Conservation (phyloP, 805 yeast genomes). For the Lipomyces anomalus region DNA sequence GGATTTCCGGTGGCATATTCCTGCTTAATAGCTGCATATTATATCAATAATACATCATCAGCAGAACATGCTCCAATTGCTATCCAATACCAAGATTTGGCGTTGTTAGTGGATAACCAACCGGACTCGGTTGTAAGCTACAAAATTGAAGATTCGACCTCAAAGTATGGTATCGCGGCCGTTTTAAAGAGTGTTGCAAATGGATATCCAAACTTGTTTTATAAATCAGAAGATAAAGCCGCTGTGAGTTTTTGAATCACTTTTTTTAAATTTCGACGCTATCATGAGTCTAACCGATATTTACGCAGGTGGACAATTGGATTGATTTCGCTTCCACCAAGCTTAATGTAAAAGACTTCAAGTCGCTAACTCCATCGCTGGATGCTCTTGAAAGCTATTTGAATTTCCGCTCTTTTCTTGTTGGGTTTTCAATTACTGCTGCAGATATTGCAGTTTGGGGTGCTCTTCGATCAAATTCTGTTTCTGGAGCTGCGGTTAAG, state of each 20-base stretch:
- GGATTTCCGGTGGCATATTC: slow-evolving; percentile 80
- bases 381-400: slow-evolving; percentile 77
- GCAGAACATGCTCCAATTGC: slow-evolving; percentile 2
- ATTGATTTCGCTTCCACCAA: slow-evolving; percentile 59
- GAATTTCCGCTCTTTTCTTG: slow-evolving; percentile 74
- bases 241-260: slow-evolving; percentile 34
- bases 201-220: slow-evolving; percentile 45
- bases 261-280: too few relatives aligned
- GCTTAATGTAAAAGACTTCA: slow-evolving; percentile 78
- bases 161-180: slow-evolving; percentile 35
- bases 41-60: slow-evolving; percentile 62
- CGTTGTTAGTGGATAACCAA: slow-evolving; percentile 42
- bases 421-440: slow-evolving; percentile 59
- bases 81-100: slow-evolving; percentile 7
- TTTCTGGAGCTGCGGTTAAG: slow-evolving; percentile 86
- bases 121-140: slow-evolving; percentile 42
- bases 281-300: too few relatives aligned
- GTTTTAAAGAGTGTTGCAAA: slow-evolving; percentile 49
- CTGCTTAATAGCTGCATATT: slow-evolving; percentile 68
- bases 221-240: slow-evolving; percentile 29
- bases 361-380: slow-evolving; percentile 68
- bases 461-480: slow-evolving; percentile 83
- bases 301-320: slow-evolving; percentile 48
- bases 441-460: slow-evolving; percentile 95
- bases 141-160: slow-evolving; percentile 34